These are phyloP conservation scores for Fraxinus sp. DNA, from an alignment of 305 asterid species.

Conservation along the genomic window DNA sequence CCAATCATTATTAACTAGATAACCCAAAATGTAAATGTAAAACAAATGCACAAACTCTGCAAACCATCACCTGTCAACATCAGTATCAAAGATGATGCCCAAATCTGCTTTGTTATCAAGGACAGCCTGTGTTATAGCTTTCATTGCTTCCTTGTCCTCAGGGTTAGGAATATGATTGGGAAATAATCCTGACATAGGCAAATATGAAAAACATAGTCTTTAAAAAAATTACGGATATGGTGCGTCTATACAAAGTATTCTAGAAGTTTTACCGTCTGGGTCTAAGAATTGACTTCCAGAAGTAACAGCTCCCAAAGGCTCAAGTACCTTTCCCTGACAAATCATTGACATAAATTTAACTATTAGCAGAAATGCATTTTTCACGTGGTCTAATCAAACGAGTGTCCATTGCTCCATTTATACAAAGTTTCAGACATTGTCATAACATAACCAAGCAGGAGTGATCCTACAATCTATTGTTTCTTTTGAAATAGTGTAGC, in stretches of 20 bases:
- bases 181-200: constrained; percentile 63
- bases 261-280: constrained; percentile 74
- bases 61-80: constrained; percentile 82
- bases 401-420: neutral
- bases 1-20: constrained; percentile 6
- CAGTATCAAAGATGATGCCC: constrained; percentile 97
- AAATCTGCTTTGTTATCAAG: constrained; percentile 82
- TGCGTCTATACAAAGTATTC: constrained; percentile 9
- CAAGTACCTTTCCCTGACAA: constrained; percentile 87
- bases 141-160: constrained; percentile 94
- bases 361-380: constrained; percentile 19
- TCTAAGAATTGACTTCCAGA: constrained; percentile 97
- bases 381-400: neutral
- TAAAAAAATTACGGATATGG: neutral
- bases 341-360: constrained; percentile 24
- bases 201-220: constrained; percentile 9
- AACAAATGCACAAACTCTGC: constrained; percentile 11
- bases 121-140: constrained; percentile 84
- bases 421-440: neutral
- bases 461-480: neutral
- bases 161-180: constrained; percentile 99
- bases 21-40: neutral
- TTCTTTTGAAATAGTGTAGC: neutral
- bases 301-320: constrained; percentile 92
- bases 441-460: neutral